Percentiles rank a stretch among this genome's conserved stretches.
phyloP scores from a whole-genome alignment of 305 asterid genomes.

The Andrographis paniculata region DNA sequence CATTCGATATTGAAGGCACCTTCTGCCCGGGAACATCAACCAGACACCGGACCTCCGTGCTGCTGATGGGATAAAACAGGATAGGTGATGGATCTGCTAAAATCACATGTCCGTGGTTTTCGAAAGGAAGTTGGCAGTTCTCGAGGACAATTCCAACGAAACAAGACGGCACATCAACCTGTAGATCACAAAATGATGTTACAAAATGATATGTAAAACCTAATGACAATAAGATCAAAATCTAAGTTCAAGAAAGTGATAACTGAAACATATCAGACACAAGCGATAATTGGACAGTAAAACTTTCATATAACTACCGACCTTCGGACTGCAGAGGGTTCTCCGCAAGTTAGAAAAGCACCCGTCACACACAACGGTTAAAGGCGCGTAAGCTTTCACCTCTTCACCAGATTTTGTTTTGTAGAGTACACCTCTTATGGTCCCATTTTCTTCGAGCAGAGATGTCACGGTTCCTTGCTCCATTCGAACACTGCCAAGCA shows the following conservation, averaged over 20 bases:
- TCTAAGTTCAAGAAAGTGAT: background rate
- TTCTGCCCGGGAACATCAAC: slow-evolving; percentile 91
- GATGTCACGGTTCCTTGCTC: slow-evolving; percentile 90
- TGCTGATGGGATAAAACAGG: slow-evolving; percentile 82
- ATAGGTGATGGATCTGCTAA: slow-evolving; percentile 77
- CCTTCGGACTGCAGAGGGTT: slow-evolving; percentile 64
- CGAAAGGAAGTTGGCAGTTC: slow-evolving; percentile 71
- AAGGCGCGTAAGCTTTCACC: slow-evolving; percentile 61
- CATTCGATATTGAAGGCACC: slow-evolving; percentile 73
- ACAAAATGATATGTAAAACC: background rate
- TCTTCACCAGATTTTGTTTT: slow-evolving; percentile 61
- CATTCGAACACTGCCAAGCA: slow-evolving; percentile 47
- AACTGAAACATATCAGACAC: background rate
- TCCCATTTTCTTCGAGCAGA: slow-evolving; percentile 68
- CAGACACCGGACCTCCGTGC: slow-evolving; percentile 76
- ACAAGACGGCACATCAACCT: slow-evolving; percentile 90
- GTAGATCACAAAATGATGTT: slow-evolving; percentile 12
- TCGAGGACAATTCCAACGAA: slow-evolving; percentile 80
- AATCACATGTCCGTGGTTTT: slow-evolving; percentile 79
- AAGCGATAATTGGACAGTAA: slow-evolving; percentile 2
- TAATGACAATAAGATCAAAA: background rate
- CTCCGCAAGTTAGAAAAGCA: slow-evolving; percentile 86
- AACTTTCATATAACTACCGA: background rate
- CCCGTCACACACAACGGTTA: slow-evolving; percentile 86
- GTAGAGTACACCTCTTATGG: slow-evolving; percentile 73